phyloP scores from a whole-genome alignment of 164 flowering plant genomes.

The Stephania japonica region DNA sequence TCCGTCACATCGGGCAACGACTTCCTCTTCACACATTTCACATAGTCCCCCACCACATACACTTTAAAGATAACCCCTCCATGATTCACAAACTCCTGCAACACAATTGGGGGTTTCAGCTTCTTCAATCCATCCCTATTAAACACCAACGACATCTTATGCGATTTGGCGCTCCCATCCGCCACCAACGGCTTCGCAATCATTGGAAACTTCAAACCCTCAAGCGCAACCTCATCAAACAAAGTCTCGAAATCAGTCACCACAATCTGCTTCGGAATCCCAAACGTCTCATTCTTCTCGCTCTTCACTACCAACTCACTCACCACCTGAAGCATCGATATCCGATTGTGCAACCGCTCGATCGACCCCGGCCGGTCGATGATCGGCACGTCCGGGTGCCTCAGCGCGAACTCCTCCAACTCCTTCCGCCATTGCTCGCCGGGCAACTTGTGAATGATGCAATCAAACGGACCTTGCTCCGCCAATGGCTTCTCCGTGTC shows the following conservation, averaged over 20 bases:
- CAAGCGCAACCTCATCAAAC: constrained; percentile 26
- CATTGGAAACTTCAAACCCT: constrained; percentile 55
- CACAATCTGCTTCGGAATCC: constrained; percentile 75
- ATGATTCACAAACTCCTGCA: constrained; percentile 85
- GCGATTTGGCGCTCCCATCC: constrained; percentile 77
- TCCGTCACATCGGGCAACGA: constrained; percentile 68
- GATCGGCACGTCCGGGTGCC: constrained; percentile 25
- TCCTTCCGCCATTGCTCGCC: constrained; percentile 32
- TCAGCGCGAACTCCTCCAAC: constrained; percentile 17
- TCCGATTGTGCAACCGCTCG: constrained; percentile 47
- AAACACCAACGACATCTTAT: constrained; percentile 68
- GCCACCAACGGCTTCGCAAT: constrained; percentile 85
- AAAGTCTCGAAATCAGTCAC: constrained; percentile 34
- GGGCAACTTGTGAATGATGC: constrained; percentile 37
- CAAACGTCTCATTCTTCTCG: constrained; percentile 35
- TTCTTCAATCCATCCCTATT: constrained; percentile 44
- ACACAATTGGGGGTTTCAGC: constrained; percentile 57
- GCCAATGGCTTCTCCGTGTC: constrained; percentile 24
- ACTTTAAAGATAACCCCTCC: constrained; percentile 90
- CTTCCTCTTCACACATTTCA: constrained; percentile 68
- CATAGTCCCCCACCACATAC: constrained; percentile 67
- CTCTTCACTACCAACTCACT: constrained; percentile 34
- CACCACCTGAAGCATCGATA: constrained; percentile 84
- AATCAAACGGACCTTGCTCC: constrained; percentile 43
- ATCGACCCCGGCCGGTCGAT: constrained; percentile 34